phyloP scores from a whole-genome alignment of 768 basidiomycete genomes.

The Melanogaster broomeanus region DNA sequence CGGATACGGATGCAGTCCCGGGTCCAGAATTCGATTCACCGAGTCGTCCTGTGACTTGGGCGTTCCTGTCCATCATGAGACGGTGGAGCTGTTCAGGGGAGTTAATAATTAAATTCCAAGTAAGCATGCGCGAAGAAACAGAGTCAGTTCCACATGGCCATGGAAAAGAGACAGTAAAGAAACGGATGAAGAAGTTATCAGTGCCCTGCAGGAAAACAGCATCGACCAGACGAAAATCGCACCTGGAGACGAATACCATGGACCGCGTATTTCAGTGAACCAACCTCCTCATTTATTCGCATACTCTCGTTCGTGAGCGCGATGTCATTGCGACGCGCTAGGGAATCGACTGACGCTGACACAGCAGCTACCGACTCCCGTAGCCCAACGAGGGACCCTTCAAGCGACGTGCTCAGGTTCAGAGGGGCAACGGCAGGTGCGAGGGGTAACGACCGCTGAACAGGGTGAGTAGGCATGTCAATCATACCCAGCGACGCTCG shows the following conservation, averaged over 20 bases:
- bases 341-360: conserved; percentile 59
- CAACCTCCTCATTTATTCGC: conserved; percentile 72
- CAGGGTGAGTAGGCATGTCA: conserved; percentile 23
- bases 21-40: conserved; percentile 22
- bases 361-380: conserved; percentile 61
- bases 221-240: conserved; percentile 20
- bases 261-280: conserved; percentile 64
- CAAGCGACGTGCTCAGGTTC: conserved; percentile 60
- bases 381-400: conserved; percentile 59
- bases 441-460: conserved; percentile 30
- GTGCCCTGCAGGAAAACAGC: neutral
- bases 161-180: conserved; percentile 5
- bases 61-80: conserved; percentile 77
- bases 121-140: conserved; percentile 11
- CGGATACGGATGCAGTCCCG: conserved; percentile 21
- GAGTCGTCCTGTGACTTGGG: conserved; percentile 50
- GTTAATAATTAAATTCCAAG: conserved; percentile 12
- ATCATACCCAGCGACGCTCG: conserved; percentile 16
- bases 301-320: conserved; percentile 70
- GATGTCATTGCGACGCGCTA: conserved; percentile 64
- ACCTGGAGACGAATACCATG: conserved; percentile 84
- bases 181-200: conserved; percentile 7
- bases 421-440: conserved; percentile 54
- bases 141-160: conserved; percentile 3
- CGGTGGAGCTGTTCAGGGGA: conserved; percentile 50